Conservation (phyloP, 257 asterid species). For the Solanum commersonii region DNA sequence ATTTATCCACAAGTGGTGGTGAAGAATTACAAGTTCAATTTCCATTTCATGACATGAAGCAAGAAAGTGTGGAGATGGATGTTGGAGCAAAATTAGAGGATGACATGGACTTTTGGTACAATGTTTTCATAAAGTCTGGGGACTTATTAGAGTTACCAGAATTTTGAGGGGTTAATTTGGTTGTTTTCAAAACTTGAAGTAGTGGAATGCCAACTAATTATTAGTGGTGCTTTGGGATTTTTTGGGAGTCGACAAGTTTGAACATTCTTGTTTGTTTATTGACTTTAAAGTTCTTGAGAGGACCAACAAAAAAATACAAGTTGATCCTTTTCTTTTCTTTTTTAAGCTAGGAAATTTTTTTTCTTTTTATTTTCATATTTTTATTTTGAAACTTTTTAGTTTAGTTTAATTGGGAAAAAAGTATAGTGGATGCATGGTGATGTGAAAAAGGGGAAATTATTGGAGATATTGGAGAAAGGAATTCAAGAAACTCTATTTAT, state of each 20-base stretch:
- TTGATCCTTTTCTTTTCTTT: neutral
- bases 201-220: neutral
- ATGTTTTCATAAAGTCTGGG: conserved; percentile 55
- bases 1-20: conserved; percentile 4
- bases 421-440: neutral
- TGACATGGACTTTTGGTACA: conserved; percentile 76
- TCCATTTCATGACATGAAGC: neutral
- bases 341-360: neutral
- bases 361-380: neutral
- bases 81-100: conserved; percentile 20
- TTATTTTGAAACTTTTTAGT: neutral
- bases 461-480: neutral
- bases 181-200: neutral
- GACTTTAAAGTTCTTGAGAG: neutral
- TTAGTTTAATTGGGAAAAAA: neutral
- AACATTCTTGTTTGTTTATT: neutral
- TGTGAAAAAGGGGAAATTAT: neutral
- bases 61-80: conserved; percentile 3
- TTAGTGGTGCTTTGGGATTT: neutral
- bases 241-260: neutral
- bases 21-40: conserved; percentile 5
- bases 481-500: neutral
- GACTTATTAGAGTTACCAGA: conserved; percentile 59
- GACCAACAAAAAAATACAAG: neutral
- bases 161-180: conserved; percentile 32